Conservation (phyloP, 2,329 filamentous ascomycete genomes). For the Penicillium vulpinum region DNA sequence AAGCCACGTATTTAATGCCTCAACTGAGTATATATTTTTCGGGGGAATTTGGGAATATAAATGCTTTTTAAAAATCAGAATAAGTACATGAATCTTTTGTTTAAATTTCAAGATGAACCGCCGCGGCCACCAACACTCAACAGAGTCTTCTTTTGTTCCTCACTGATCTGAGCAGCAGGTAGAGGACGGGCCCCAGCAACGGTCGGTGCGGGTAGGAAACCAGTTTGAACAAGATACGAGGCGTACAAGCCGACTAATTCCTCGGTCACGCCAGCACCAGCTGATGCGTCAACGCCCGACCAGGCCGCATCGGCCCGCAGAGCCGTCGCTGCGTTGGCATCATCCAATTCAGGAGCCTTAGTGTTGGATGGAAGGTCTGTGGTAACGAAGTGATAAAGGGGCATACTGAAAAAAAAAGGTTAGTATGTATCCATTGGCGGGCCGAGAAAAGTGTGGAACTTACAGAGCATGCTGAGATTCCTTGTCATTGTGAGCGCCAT, state of each 20-base stretch:
- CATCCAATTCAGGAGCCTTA: constrained; percentile 72
- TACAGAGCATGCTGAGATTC: constrained; percentile 67
- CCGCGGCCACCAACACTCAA: constrained; percentile 56
- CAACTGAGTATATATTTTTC: neutral
- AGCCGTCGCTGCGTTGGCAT: constrained; percentile 65
- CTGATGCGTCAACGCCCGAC: constrained; percentile 59
- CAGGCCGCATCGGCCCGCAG: constrained; percentile 63
- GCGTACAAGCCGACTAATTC: constrained; percentile 65
- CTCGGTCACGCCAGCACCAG: constrained; percentile 57
- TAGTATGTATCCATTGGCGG: neutral
- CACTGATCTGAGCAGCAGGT: constrained; percentile 48
- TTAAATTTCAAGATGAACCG: constrained; percentile 26
- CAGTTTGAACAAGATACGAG: constrained; percentile 61
- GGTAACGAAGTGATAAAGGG: constrained; percentile 72
- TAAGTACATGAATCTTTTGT: neutral
- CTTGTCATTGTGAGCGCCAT: constrained; percentile 54
- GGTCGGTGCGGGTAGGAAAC: constrained; percentile 57
- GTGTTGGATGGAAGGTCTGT: constrained; percentile 69
- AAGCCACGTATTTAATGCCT: neutral
- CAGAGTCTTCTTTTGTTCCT: constrained; percentile 52
- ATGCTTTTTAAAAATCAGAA: neutral
- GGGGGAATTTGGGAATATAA: neutral
- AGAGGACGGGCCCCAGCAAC: constrained; percentile 35
- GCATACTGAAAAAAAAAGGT: constrained; percentile 50
- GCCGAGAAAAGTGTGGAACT: constrained; percentile 17